Evolutionary conservation across 1,284 basidiomycete species (phyloP), one percentile per base, ranked within the genome.

Genomic region (Cerioporus squamosus): DNA sequence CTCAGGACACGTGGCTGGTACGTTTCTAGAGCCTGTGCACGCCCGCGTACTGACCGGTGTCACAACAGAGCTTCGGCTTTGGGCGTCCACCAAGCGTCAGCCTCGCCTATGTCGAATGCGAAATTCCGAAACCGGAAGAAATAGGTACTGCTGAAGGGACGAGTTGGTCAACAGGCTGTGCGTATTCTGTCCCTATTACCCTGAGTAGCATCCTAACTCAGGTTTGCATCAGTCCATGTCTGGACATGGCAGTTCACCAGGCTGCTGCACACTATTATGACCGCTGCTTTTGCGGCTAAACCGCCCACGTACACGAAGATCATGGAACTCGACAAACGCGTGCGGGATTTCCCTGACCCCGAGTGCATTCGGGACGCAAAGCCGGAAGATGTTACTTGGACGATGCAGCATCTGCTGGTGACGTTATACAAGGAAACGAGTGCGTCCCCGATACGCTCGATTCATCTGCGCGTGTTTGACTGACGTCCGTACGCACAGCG

Each of bases 1-100:
- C 74, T 17, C 68, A 79, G 18, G 87, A 89, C 64, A 82, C 84
- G 0, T 83, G 81, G 79, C 70, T 81, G 24, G 87, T 89, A 63
- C 56, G 83, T 72, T 5, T 10, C 18, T 12, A 20, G 22, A 6
- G 23, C 51, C 22, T 14, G 38, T 2, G 1, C 6, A 5, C 29
- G 20, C n/a, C 15, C 24, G 2, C 2, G 22, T 14, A 10, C 44
- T 8, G 44, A 53, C 26, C 2, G 3, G 51, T 60, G 31, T 22
- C 24, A 18, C 14, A 33, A 38, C 31, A 88, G 87, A 88, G 84
- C 66, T 87, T 88, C 65, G 77, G 75, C 17, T 81, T 82, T 44
- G 88, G 86, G 3, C 75, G 86, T 55, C 88, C 84, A 17, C 83
- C 85, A 15, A 80, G 74, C 55, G 77, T 86, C 51, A 81, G 77